Evolutionary conservation across 2,329 filamentous ascomycete species (phyloP).

Genomic region (Aspergillus texensis): DNA sequence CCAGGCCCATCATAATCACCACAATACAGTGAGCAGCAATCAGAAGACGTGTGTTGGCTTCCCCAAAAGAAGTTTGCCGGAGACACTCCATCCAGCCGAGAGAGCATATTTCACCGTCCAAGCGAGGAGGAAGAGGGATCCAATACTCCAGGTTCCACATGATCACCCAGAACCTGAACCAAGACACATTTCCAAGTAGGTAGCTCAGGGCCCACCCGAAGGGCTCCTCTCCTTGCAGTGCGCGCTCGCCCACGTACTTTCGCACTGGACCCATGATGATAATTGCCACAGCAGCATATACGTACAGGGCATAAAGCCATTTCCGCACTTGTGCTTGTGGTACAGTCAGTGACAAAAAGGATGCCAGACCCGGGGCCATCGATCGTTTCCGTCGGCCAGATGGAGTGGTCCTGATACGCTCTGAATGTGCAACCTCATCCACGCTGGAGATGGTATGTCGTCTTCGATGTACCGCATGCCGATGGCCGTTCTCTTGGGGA

Average conservation of each 20-base stretch:
- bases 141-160: slow-evolving; percentile 70
- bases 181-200: slow-evolving; percentile 75
- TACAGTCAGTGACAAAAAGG: slow-evolving; percentile 79
- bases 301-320: slow-evolving; percentile 79
- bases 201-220: slow-evolving; percentile 93
- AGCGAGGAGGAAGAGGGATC: slow-evolving; percentile 67
- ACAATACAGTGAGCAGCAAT: slow-evolving; percentile 73
- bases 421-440: slow-evolving; percentile 32
- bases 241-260: slow-evolving; percentile 66
- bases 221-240: slow-evolving; percentile 74
- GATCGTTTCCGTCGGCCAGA: slow-evolving; percentile 68
- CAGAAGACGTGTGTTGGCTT: slow-evolving; percentile 78
- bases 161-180: slow-evolving; percentile 72
- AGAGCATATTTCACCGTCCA: slow-evolving; percentile 42
- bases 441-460: slow-evolving; percentile 58
- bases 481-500: slow-evolving; percentile 23
- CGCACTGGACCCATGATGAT: slow-evolving; percentile 74
- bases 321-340: slow-evolving; percentile 75
- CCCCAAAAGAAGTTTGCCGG: slow-evolving; percentile 67
- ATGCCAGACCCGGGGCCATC: slow-evolving; percentile 65
- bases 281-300: slow-evolving; percentile 68
- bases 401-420: slow-evolving; percentile 52
- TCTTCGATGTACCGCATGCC: slow-evolving; percentile 25
- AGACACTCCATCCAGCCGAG: slow-evolving; percentile 66
- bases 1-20: slow-evolving; percentile 71